phyloP scores from a whole-genome alignment of 2,329 filamentous ascomycete genomes.

The Fusarium sp. region DNA sequence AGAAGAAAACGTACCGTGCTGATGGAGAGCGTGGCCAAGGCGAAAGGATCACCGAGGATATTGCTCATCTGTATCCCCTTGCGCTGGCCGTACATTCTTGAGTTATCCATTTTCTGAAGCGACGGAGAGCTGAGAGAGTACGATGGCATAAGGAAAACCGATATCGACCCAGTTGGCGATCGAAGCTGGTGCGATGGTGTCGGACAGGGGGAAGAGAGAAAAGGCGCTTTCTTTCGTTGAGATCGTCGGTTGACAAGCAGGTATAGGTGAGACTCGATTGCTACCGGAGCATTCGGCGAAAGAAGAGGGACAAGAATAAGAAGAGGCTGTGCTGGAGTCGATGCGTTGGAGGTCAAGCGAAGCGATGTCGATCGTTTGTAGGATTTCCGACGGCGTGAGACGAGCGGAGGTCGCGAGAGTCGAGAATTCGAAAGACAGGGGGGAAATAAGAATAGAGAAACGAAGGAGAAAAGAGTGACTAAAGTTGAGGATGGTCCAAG shows the following conservation, averaged over 20 bases:
- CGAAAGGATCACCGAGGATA: conserved; percentile 96
- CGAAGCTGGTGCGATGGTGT: conserved; percentile 17
- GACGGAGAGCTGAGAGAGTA: conserved; percentile 82
- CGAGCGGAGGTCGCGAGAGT: conserved; percentile 18
- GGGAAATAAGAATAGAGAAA: conserved; percentile 42
- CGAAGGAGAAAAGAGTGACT: conserved; percentile 47
- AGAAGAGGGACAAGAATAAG: conserved; percentile 18
- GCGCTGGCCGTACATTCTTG: conserved; percentile 70
- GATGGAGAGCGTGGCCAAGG: conserved; percentile 93
- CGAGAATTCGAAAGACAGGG: conserved; percentile 36
- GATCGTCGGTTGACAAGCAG: conserved; percentile 18
- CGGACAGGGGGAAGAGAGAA: conserved; percentile 16
- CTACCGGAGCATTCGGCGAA: conserved; percentile 51
- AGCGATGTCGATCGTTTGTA: conserved; percentile 38
- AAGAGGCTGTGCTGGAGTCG: conserved; percentile 36
- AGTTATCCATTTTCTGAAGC: conserved; percentile 84
- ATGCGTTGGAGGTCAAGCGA: conserved; percentile 24
- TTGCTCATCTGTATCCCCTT: conserved; percentile 84
- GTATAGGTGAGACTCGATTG: conserved; percentile 41
- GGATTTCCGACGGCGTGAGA: conserved; percentile 32
- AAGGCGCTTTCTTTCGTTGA: conserved; percentile 35
- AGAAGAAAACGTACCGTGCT: conserved; percentile 76
- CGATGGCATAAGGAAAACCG: conserved; percentile 74
- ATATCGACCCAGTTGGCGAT: conserved; percentile 26
- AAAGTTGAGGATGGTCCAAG: conserved; percentile 39